phyloP scores from a whole-genome alignment of 169 alveolate genomes.

The Cryptosporidium bovis region DNA sequence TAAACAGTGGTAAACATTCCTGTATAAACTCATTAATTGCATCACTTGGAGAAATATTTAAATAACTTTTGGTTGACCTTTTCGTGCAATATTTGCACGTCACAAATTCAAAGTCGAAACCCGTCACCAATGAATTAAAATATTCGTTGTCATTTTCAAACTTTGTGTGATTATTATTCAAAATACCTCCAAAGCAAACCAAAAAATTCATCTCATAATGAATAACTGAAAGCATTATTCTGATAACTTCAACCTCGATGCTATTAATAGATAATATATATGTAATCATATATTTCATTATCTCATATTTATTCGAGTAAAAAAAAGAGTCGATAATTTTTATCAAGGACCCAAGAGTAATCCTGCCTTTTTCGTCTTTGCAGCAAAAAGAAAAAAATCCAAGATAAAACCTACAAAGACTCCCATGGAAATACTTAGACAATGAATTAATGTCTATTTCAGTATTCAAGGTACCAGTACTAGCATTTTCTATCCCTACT shows the following conservation, averaged over 20 bases:
- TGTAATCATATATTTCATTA: background rate
- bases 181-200: background rate
- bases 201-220: conserved; percentile 43
- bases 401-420: conserved; percentile 27
- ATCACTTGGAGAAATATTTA: background rate
- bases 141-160: background rate
- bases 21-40: conserved; percentile 21
- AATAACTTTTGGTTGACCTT: background rate
- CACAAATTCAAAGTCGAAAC: conserved; percentile 31
- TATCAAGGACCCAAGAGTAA: conserved; percentile 3
- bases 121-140: background rate
- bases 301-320: conserved; percentile 43
- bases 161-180: background rate
- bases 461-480: background rate
- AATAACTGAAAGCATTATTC: conserved; percentile 23
- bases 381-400: conserved; percentile 15
- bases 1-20: conserved; percentile 28
- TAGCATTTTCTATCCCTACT: conserved; percentile 12
- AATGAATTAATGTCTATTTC: conserved; percentile 9
- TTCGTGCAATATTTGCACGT: conserved; percentile 2
- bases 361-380: conserved; percentile 17
- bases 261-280: background rate
- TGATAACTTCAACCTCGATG: conserved; percentile 21
- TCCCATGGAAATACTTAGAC: background rate
- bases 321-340: conserved; percentile 12